Evolutionary conservation across 441 rosid genomes (phyloP), one percentile per base, ranked within the genome.

Genomic region (Populus trichocarpa): DNA sequence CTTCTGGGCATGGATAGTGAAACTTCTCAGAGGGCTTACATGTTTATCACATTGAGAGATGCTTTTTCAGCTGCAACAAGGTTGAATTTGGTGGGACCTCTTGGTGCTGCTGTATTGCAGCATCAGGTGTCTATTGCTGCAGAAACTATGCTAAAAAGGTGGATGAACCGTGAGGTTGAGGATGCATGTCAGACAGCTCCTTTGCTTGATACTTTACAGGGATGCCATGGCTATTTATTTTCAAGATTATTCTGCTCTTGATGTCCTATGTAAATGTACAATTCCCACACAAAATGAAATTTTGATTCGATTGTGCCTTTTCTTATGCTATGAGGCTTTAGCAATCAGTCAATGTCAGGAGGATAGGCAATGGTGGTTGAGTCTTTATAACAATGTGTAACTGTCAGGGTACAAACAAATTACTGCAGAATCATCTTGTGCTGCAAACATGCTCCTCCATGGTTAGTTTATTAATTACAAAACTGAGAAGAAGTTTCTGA

Each of bases 161-260:
- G 98, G 96, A 86, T 73, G 88, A 79, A 91, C 79, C 91, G 86
- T 42, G 68, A 81, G 1, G 88, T 90, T 26, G 86, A 89, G 46
- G 99, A 93, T 77, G 96, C 97, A 0, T 93, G 97, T 82, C 96
- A 92, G 79, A 91, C 94, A 0, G 81, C 89, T 74, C 97, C 99
- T 33, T 85, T 93, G 81, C 90, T 95, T 22, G 99, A 91, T 77
- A 83, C 87, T 25, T 80, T 92, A 22, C 96, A 95, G 79, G 95
- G 96, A 28, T 93, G 94, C 81, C 98, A 93, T 70, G 77, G 84
- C 79, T 93, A 93, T 85, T 80, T 91, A 90, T 94, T 91, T 79
- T 94, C 98, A 2, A 90, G 96, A 82, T 77, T 94, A 84, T 92
- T 94, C 79, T 90, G 93, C 81, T 93, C 97, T 64, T 94, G 87